Percentiles rank a stretch among this genome's conserved stretches.
Conservation (phyloP, 1,284 basidiomycete genomes). For the Ustilago cynodontis region DNA sequence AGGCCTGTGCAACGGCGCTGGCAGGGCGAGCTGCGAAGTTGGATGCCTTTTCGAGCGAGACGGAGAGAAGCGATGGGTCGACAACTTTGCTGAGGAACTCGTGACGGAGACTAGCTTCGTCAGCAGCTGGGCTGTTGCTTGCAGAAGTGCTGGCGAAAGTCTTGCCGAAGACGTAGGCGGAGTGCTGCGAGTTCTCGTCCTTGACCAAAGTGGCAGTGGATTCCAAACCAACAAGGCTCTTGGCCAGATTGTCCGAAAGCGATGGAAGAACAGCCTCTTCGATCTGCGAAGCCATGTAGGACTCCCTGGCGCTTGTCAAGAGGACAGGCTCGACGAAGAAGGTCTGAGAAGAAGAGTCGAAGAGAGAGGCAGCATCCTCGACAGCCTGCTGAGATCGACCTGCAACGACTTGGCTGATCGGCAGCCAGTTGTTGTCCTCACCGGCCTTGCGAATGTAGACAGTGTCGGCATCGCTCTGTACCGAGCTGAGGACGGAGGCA, state of each 20-base stretch:
- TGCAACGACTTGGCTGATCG: slow-evolving; percentile 29
- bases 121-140: slow-evolving; percentile 7
- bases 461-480: slow-evolving; percentile 27
- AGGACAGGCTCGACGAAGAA: slow-evolving; percentile 58
- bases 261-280: slow-evolving; percentile 34
- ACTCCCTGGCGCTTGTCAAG: slow-evolving; percentile 51
- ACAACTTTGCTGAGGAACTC: slow-evolving; percentile 37
- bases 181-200: slow-evolving; percentile 34
- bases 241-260: slow-evolving; percentile 31
- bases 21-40: slow-evolving; percentile 23
- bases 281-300: slow-evolving; percentile 27
- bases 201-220: slow-evolving; percentile 16
- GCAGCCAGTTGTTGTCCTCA: slow-evolving; percentile 37
- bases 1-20: slow-evolving; percentile 31
- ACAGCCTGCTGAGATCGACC: slow-evolving; percentile 6
- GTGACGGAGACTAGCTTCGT: slow-evolving; percentile 18
- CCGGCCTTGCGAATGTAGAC: slow-evolving; percentile 51
- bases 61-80: slow-evolving; percentile 35
- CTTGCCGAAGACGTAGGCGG: slow-evolving; percentile 48
- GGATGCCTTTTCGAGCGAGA: slow-evolving; percentile 18
- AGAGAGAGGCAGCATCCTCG: slow-evolving; percentile 24
- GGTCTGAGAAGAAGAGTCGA: slow-evolving; percentile 22
- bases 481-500: slow-evolving; percentile 3
- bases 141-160: slow-evolving; percentile 24
- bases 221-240: slow-evolving; percentile 17